Conservation (phyloP, 1,284 basidiomycete species). For the Boletellus dicymbophilus region DNA sequence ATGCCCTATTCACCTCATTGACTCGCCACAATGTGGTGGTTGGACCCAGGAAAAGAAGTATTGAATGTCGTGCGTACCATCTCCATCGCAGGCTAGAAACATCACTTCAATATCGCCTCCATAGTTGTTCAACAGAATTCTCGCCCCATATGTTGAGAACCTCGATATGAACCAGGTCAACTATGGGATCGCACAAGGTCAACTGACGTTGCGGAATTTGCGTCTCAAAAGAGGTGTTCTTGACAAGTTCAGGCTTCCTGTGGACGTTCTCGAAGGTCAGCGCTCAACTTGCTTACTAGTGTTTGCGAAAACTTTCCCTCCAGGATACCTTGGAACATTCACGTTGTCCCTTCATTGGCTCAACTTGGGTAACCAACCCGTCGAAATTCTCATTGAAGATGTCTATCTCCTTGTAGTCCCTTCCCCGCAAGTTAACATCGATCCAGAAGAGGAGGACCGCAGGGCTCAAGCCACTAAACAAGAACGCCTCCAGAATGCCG, state of each 20-base stretch:
- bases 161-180: conserved; percentile 95
- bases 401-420: conserved; percentile 95
- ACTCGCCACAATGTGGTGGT: conserved; percentile 67
- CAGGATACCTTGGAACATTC: conserved; percentile 91
- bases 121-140: conserved; percentile 88
- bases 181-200: conserved; percentile 93
- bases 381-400: conserved; percentile 92
- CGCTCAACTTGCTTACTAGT: neutral
- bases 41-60: conserved; percentile 78
- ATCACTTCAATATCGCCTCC: neutral
- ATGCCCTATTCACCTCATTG: conserved; percentile 31
- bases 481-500: conserved; percentile 88
- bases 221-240: conserved; percentile 93
- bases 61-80: conserved; percentile 62
- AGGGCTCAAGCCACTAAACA: conserved; percentile 86
- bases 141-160: conserved; percentile 97
- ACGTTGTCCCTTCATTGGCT: conserved; percentile 96
- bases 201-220: conserved; percentile 81
- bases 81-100: neutral
- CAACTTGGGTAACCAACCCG: conserved; percentile 91
- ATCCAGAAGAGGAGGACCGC: conserved; percentile 85
- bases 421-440: conserved; percentile 68
- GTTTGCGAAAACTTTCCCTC: neutral
- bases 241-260: conserved; percentile 95
- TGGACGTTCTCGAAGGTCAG: conserved; percentile 93